Conservation (phyloP, 768 basidiomycete genomes). For the Calocybe indica region DNA sequence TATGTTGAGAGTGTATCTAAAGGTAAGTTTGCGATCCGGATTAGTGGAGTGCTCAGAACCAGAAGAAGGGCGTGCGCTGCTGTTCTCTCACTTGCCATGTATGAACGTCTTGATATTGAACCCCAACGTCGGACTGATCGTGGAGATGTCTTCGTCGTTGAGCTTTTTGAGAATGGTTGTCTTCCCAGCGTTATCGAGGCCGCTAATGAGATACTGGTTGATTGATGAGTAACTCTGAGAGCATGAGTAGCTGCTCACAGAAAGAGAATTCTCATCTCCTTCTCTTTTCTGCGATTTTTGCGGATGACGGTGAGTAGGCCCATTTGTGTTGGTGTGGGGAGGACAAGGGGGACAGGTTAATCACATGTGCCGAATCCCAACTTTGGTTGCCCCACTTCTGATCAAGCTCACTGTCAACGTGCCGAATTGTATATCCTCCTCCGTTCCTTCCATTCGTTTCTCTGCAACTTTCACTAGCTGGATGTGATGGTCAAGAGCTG, state of each 20-base stretch:
- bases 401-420: too few species aligned
- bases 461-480: too few species aligned
- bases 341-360: neutral
- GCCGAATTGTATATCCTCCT: too few species aligned
- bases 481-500: constrained; percentile 33
- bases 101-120: constrained; percentile 99
- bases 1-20: constrained; percentile 74
- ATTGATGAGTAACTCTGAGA: constrained; percentile 3
- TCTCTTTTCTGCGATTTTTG: constrained; percentile 93
- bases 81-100: constrained; percentile 71
- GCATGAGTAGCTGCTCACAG: constrained; percentile 45
- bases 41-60: constrained; percentile 14
- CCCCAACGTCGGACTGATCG: constrained; percentile 89
- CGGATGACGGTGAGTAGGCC: constrained; percentile 95
- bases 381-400: too few species aligned
- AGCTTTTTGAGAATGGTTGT: constrained; percentile 96
- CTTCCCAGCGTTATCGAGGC: constrained; percentile 98
- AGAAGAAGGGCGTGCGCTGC: constrained; percentile 9
- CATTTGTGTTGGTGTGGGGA: constrained; percentile 37
- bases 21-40: constrained; percentile 7
- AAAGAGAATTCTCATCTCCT: constrained; percentile 94
- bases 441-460: neutral
- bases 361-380: too few species aligned
- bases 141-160: constrained; percentile 85
- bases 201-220: constrained; percentile 40